These are phyloP conservation scores for Russula sp. DNA, from an alignment of 768 basidiomycete genomes.

Conservation along the genomic window DNA sequence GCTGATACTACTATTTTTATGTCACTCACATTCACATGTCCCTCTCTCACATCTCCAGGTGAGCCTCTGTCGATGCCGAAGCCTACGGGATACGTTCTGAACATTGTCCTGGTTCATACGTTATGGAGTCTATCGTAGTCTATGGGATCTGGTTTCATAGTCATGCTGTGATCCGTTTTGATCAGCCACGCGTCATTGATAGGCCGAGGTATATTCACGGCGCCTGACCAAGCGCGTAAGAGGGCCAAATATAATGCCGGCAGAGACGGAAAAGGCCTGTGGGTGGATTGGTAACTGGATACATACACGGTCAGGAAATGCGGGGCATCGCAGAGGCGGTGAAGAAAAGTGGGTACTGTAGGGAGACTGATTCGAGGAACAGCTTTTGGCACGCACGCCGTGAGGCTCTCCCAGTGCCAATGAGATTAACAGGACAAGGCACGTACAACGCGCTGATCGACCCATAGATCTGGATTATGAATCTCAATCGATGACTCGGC, in stretches of 20 bases:
- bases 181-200: not conserved
- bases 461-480: not conserved
- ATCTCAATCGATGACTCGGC: conserved; percentile 1
- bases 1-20: not conserved
- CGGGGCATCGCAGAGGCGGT: not conserved
- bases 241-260: not conserved
- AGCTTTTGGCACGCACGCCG: not conserved
- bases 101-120: not conserved
- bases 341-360: not conserved
- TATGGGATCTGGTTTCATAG: not conserved
- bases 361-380: not conserved
- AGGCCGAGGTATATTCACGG: not conserved
- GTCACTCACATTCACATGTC: not conserved
- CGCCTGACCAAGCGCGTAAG: not conserved
- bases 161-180: not conserved
- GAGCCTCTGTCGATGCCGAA: not conserved
- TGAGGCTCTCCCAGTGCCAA: not conserved
- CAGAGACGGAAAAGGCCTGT: not conserved
- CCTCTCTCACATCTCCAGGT: not conserved
- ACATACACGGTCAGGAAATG: not conserved
- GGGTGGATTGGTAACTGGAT: not conserved
- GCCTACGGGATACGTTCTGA: not conserved
- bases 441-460: not conserved
- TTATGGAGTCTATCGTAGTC: not conserved
- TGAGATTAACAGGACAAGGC: not conserved